phyloP scores from a whole-genome alignment of 208 protist genomes.

The Phytomonas sp. region DNA sequence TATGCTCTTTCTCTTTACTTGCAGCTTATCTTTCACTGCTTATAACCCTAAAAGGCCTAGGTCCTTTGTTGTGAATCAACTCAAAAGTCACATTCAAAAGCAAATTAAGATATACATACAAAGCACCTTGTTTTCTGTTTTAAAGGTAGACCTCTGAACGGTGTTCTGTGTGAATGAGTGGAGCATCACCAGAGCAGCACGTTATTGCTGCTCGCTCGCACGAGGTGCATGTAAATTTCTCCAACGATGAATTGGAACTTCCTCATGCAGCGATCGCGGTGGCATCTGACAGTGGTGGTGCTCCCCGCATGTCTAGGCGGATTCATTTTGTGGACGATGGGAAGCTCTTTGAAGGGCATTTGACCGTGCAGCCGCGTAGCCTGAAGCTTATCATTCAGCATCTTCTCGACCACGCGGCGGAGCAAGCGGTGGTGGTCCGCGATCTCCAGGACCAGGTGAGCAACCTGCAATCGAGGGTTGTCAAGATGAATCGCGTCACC shows the following conservation, averaged over 20 bases:
- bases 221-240: slow-evolving; percentile 14
- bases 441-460: slow-evolving; percentile 78
- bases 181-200: not conserved
- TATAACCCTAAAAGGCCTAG: no score
- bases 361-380: slow-evolving; percentile 74
- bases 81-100: no score
- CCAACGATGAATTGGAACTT: slow-evolving; percentile 11
- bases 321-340: slow-evolving; percentile 76
- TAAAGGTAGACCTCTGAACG: no score
- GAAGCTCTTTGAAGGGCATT: slow-evolving; percentile 86
- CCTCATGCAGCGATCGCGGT: slow-evolving; percentile 12
- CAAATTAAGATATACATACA: not conserved
- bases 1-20: no score
- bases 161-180: slow-evolving; percentile 2
- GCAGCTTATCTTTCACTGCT: no score
- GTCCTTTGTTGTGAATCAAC: no score
- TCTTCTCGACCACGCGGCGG: slow-evolving; percentile 54
- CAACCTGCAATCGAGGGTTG: slow-evolving; percentile 34
- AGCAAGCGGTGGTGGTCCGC: slow-evolving; percentile 68
- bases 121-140: not conserved
- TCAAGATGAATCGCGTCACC: no score
- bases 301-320: slow-evolving; percentile 33
- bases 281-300: slow-evolving; percentile 21
- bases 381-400: slow-evolving; percentile 80
- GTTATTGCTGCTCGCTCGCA: not conserved